These are phyloP conservation scores for Calonectria crousiana DNA, from an alignment of 2,329 filamentous ascomycete species.

Conservation along the genomic window DNA sequence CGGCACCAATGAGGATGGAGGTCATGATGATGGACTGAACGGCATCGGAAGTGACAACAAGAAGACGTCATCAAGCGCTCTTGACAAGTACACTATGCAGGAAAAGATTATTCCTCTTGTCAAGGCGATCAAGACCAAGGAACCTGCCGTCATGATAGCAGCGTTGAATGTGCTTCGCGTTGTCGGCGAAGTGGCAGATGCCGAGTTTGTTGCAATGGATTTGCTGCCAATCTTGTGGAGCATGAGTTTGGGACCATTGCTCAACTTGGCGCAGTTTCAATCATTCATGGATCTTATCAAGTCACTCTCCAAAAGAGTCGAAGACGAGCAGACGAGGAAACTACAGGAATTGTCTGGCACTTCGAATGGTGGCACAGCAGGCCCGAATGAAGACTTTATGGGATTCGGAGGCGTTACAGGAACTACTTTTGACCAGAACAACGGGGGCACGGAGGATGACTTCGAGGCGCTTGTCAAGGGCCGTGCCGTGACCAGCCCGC, in stretches of 20 bases:
- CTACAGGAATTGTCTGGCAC: slow-evolving; percentile 83
- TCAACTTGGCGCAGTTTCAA: slow-evolving; percentile 90
- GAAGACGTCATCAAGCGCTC: slow-evolving; percentile 77
- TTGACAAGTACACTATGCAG: slow-evolving; percentile 98
- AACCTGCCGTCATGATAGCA: slow-evolving; percentile 97
- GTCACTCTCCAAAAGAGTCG: slow-evolving; percentile 80
- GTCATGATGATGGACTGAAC: slow-evolving; percentile 77
- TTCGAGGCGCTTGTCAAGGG: slow-evolving; percentile 94
- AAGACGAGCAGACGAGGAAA: slow-evolving; percentile 90
- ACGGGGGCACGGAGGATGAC: slow-evolving; percentile 73
- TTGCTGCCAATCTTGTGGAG: slow-evolving; percentile 90
- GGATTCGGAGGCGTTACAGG: slow-evolving; percentile 77
- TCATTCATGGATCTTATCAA: slow-evolving; percentile 92
- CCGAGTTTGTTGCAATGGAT: slow-evolving; percentile 92
- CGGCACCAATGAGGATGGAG: slow-evolving; percentile 68
- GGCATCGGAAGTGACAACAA: slow-evolving; percentile 73
- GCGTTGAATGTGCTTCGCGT: slow-evolving; percentile 87
- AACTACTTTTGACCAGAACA: slow-evolving; percentile 64
- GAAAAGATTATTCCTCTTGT: slow-evolving; percentile 95
- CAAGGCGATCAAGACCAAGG: slow-evolving; percentile 95
- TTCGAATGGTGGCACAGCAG: slow-evolving; percentile 61
- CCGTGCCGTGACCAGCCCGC: slow-evolving; percentile 47
- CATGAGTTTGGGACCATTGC: slow-evolving; percentile 90
- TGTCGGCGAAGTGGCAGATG: slow-evolving; percentile 84
- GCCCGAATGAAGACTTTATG: slow-evolving; percentile 75